phyloP scores from a whole-genome alignment of 768 basidiomycete genomes.

The Lyophyllum atratum region DNA sequence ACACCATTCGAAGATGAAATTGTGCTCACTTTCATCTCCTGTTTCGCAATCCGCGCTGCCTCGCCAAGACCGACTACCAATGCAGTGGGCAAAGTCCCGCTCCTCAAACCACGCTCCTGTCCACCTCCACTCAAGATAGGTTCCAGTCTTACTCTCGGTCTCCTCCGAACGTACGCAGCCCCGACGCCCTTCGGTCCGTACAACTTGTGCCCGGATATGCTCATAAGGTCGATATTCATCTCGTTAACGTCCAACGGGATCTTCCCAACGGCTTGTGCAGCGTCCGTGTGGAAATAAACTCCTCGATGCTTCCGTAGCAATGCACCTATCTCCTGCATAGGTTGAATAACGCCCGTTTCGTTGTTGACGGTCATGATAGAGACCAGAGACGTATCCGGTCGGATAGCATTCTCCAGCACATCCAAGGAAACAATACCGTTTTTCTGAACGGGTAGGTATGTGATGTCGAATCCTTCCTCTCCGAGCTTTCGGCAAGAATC shows the following conservation, averaged over 20 bases:
- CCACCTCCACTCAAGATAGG: conserved; percentile 96
- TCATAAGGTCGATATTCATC: conserved; percentile 94
- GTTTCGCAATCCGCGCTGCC: conserved; percentile 87
- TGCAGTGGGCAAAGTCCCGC: conserved; percentile 90
- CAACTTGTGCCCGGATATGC: conserved; percentile 95
- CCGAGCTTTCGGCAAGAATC: conserved; percentile 95
- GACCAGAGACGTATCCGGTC: conserved; percentile 91
- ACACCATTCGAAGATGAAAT: conserved; percentile 15
- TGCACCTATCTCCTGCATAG: conserved; percentile 91
- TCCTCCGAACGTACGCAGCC: conserved; percentile 88
- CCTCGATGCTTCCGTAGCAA: conserved; percentile 86
- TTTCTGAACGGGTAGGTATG: conserved; percentile 91
- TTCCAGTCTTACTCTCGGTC: conserved; percentile 92
- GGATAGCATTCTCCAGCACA: conserved; percentile 83
- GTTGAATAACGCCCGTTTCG: conserved; percentile 98
- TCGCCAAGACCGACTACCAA: conserved; percentile 93
- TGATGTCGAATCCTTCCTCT: conserved; percentile 97
- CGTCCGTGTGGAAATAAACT: conserved; percentile 95
- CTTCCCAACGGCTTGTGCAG: conserved; percentile 93
- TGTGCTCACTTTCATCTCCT: conserved; percentile 87
- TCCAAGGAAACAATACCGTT: conserved; percentile 83
- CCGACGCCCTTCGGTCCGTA: conserved; percentile 98
- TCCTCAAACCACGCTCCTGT: conserved; percentile 93
- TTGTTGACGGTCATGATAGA: conserved; percentile 99
- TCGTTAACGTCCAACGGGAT: conserved; percentile 92